phyloP scores from a whole-genome alignment of 345 rosid species.

The Rubroshorea leprosula region DNA sequence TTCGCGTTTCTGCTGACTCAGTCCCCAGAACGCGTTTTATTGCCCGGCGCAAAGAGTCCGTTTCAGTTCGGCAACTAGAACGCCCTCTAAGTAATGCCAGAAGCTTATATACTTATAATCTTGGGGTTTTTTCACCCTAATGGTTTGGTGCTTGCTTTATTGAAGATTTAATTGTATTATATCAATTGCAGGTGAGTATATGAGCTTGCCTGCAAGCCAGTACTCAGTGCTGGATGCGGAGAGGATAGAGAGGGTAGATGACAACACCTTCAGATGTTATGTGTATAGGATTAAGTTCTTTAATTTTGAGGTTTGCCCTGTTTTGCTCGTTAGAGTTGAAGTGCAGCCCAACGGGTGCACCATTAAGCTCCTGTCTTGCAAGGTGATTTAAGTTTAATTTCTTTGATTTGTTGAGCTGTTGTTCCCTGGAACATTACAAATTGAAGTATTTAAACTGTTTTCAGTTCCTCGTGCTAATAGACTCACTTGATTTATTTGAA shows the following conservation, averaged over 20 bases:
- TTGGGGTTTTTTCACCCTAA: background rate
- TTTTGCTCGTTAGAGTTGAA: conserved; percentile 82
- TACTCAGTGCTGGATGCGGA: conserved; percentile 94
- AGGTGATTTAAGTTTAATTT: conserved; percentile 31
- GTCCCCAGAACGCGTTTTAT: conserved; percentile 55
- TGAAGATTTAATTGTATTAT: background rate
- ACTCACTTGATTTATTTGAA: background rate
- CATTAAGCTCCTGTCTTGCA: conserved; percentile 85
- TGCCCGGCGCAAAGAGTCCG: conserved; percentile 64
- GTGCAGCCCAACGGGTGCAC: conserved; percentile 85
- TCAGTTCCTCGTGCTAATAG: too few relatives aligned
- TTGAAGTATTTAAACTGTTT: too few relatives aligned
- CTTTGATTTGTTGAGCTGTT: conserved; percentile 4
- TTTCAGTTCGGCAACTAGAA: conserved; percentile 56
- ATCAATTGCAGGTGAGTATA: conserved; percentile 54
- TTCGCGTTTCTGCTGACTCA: conserved; percentile 41
- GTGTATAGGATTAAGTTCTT: conserved; percentile 81
- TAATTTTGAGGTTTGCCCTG: conserved; percentile 86
- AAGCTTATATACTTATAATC: too few relatives aligned
- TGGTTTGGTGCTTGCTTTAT: background rate
- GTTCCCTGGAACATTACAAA: too few relatives aligned
- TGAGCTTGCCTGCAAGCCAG: conserved; percentile 91
- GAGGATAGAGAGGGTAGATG: conserved; percentile 93
- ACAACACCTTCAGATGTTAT: conserved; percentile 75
- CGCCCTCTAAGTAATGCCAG: conserved; percentile 70